Base-by-base conservation (phyloP, 148 eudicot species). In the Bassia scoparia region DNA sequence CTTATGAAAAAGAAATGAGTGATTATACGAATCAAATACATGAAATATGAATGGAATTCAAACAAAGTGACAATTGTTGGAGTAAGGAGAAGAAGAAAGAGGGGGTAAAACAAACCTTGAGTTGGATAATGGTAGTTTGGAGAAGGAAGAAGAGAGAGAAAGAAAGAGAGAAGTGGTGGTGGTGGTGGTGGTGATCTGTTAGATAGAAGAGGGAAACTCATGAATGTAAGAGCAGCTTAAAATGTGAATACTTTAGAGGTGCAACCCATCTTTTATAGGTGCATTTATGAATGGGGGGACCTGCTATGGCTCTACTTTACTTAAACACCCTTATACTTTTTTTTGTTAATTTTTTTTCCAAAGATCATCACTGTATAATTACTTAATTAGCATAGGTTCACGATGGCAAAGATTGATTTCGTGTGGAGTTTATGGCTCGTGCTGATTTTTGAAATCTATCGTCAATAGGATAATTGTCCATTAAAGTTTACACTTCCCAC, bases 181-280 rank as follows among this genome's bases (percentile, higher is more conserved):
- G 38, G 52, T 52, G 26, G 73, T 8, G 56, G 44, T 44, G 66
- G 41, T 26, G 38, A n/a, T n/a, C n/a, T n/a, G 46, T 4, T 58
- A 15, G 53, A 3, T 61, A 68, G 43, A 72, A 74, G 74, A 74
- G 70, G 75, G 31, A 74, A 74, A 69, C 17, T 66, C 3, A 49
- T 49, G 21, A 18, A 16, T 15, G 52, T 10, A 48, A 48, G 52
- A 72, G 61, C 9, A 44, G 59, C 54, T 41, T n/a, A 15, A 78
- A 78, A 53, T 74, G 78, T 69, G 75, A 74, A 69, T 48, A 29
- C 24, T 37, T 52, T 77, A 69, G 24, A 69, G 82, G 75, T 74
- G 67, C 71, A 69, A 68, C 74, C 48, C 66, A 46, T 30, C 71
- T 23, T 74, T 79, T 79, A 31, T 79, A 79, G 82, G 71, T 23